Percentiles rank a stretch among this genome's conserved stretches.
Conservation (phyloP, 139 green algal species). For the Nannochloris sp. region DNA sequence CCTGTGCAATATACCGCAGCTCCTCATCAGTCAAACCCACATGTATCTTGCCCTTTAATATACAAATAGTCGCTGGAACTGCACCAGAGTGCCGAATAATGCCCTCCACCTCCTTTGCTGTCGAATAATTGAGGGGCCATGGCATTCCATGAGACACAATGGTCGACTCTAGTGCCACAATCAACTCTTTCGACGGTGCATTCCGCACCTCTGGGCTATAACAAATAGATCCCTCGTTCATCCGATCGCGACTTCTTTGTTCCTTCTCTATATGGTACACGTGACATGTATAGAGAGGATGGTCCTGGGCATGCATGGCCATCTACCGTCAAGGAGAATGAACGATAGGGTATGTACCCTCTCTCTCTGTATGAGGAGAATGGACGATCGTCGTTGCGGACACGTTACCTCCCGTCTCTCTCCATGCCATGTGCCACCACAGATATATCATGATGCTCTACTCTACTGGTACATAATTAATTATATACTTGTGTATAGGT, state of each 20-base stretch:
- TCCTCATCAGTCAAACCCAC: constrained; percentile 48
- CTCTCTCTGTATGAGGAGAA: no score
- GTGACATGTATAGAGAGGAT: no score
- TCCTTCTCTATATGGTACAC: no score
- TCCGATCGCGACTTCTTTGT: neutral
- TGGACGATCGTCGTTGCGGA: no score
- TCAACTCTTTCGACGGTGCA: constrained; percentile 43
- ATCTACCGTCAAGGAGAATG: no score
- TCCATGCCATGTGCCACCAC: no score
- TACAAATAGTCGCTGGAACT: constrained; percentile 86
- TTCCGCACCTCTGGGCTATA: constrained; percentile 52
- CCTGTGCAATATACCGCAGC: constrained; percentile 28
- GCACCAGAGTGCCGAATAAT: constrained; percentile 60
- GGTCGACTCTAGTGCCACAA: constrained; percentile 94
- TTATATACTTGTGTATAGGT: no score
- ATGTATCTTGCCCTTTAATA: constrained; percentile 64
- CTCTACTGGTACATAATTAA: no score
- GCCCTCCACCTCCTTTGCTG: constrained; percentile 75
- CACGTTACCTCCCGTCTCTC: no score
- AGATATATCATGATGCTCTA: no score
- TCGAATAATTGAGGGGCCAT: constrained; percentile 86
- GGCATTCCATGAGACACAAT: constrained; percentile 98
- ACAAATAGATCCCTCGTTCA: neutral
- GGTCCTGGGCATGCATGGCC: no score
- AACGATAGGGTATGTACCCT: no score